These are phyloP conservation scores for Pseudopyrenochaeta lycopersici DNA, from an alignment of 2,329 filamentous ascomycete species.

Conservation along the genomic window DNA sequence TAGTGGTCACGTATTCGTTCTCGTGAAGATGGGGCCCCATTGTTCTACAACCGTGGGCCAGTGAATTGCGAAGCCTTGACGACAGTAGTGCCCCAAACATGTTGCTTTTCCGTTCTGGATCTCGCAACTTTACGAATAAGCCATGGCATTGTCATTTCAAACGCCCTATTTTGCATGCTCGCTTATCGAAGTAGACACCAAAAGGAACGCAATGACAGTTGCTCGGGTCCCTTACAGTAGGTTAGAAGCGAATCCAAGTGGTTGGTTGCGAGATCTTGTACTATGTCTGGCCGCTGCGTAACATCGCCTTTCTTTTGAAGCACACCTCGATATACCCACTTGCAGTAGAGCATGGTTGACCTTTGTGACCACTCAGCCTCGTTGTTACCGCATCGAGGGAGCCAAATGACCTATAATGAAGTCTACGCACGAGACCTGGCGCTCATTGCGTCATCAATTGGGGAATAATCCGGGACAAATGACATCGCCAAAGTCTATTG, in stretches of 20 bases:
- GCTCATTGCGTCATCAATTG: no score
- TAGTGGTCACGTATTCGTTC: not conserved
- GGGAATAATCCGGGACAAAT: no score
- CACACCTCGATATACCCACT: not conserved
- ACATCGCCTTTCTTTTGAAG: not conserved
- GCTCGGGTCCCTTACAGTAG: not conserved
- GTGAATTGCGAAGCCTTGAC: not conserved
- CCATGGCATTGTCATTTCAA: not conserved
- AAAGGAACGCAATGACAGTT: not conserved
- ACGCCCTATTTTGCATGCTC: not conserved
- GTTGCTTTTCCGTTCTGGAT: conserved; percentile 6
- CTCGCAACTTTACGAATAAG: no score
- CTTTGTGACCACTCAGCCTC: not conserved
- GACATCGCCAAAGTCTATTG: no score
- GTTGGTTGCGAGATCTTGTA: not conserved
- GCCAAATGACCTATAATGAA: not conserved
- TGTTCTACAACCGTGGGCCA: not conserved
- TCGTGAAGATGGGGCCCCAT: not conserved
- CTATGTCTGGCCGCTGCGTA: not conserved
- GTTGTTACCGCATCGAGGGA: not conserved
- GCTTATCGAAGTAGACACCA: not conserved
- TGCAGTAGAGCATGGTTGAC: not conserved
- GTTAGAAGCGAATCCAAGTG: not conserved
- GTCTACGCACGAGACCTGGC: no score
- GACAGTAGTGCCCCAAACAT: not conserved